Conservation (phyloP, 345 rosid genomes). For the Mangifera indica region DNA sequence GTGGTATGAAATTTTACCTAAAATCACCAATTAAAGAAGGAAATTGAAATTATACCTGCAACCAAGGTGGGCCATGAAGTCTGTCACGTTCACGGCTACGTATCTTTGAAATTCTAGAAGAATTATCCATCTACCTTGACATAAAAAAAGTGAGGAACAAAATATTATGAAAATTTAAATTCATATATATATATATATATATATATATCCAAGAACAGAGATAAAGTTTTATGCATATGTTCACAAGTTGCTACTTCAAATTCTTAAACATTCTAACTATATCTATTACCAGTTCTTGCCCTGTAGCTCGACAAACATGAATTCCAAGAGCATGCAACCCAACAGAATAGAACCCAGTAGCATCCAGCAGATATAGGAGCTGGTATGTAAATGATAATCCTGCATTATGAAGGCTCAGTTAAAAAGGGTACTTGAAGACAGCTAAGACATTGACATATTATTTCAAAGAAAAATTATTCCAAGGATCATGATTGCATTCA, state of each 20-base stretch:
- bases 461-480: constrained; percentile 13
- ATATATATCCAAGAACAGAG: neutral
- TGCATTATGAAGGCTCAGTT: constrained; percentile 41
- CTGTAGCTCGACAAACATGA: constrained; percentile 99
- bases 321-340: constrained; percentile 91
- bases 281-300: constrained; percentile 84
- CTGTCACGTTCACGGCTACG: constrained; percentile 87
- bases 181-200: too few species aligned
- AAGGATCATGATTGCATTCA: neutral
- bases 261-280: constrained; percentile 13
- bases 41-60: constrained; percentile 54
- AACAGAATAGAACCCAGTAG: constrained; percentile 89
- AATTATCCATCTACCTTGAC: constrained; percentile 92
- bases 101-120: constrained; percentile 95
- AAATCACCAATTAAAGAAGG: constrained; percentile 10
- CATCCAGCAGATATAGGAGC: constrained; percentile 89
- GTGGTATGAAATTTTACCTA: neutral
- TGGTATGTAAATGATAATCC: constrained; percentile 89
- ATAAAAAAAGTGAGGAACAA: constrained; percentile 32
- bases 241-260: neutral
- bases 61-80: constrained; percentile 94
- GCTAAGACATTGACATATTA: constrained; percentile 7
- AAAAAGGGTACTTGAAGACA: constrained; percentile 16
- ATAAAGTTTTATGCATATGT: neutral
- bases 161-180: neutral